These are phyloP conservation scores for Rhynchosporium graminicola DNA, from an alignment of 2,329 filamentous ascomycete species.

Conservation along the genomic window DNA sequence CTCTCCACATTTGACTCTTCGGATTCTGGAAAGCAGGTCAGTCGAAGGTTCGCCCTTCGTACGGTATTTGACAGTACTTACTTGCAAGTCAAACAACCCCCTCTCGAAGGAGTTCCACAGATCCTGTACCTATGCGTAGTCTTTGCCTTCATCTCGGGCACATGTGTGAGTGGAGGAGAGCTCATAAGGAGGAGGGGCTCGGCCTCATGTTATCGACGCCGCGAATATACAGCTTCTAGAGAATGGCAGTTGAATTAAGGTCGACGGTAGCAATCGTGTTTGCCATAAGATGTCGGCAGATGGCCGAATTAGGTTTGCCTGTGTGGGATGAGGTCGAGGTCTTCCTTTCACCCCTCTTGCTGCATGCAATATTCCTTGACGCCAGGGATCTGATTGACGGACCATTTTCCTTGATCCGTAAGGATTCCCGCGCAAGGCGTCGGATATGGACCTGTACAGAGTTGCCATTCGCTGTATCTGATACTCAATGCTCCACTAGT, in stretches of 20 bases:
- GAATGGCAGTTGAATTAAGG: conserved; percentile 13
- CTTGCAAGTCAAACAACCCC: conserved; percentile 39
- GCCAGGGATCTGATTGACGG: conserved; percentile 3
- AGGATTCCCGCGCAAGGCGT: background rate
- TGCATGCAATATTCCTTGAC: conserved; percentile 5
- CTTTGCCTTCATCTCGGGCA: conserved; percentile 27
- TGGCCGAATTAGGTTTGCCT: conserved; percentile 10
- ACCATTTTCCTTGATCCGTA: background rate
- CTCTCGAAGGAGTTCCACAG: conserved; percentile 37
- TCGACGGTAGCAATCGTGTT: conserved; percentile 8
- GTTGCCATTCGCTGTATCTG: background rate
- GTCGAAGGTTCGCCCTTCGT: background rate
- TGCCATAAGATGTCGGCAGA: conserved; percentile 14
- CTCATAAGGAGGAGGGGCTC: conserved; percentile 3
- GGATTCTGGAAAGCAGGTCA: conserved; percentile 30
- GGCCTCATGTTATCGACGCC: conserved; percentile 19
- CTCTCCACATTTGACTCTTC: conserved; percentile 39
- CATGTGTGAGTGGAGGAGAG: conserved; percentile 3
- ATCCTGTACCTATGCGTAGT: conserved; percentile 34
- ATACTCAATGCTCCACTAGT: background rate
- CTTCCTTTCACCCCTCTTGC: conserved; percentile 12
- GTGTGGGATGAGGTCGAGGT: background rate
- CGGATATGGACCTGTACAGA: conserved; percentile 1
- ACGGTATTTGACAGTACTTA: conserved; percentile 21
- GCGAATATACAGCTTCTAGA: conserved; percentile 14